phyloP scores from a whole-genome alignment of 768 basidiomycete genomes.

The Rhizopogon rudus region DNA sequence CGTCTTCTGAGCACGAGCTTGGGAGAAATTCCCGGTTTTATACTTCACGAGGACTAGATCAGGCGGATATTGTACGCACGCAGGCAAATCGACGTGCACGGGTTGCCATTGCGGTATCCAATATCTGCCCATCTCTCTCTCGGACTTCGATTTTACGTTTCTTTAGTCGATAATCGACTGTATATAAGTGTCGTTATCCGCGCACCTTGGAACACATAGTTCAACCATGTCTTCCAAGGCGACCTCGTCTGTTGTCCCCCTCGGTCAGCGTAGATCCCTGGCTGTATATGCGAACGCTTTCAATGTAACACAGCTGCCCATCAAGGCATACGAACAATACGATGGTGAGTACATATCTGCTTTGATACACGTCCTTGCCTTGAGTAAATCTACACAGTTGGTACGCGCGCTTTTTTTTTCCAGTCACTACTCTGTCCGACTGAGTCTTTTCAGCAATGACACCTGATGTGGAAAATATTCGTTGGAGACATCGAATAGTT shows the following conservation, averaged over 20 bases:
- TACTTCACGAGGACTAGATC: slow-evolving; percentile 1
- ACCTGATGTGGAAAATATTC: slow-evolving; percentile 5
- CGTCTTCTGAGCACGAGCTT: slow-evolving; percentile 2
- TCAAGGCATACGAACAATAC: slow-evolving; percentile 26
- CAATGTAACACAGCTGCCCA: slow-evolving; percentile 25
- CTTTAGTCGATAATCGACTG: too few species aligned
- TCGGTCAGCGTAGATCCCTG: neutral
- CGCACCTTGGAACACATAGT: neutral
- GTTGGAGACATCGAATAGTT: slow-evolving; percentile 25
- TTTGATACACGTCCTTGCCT: neutral
- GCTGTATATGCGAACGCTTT: slow-evolving; percentile 29
- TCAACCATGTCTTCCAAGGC: neutral
- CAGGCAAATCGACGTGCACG: neutral
- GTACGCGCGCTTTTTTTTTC: slow-evolving; percentile 18
- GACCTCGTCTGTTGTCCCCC: neutral
- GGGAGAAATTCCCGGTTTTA: neutral
- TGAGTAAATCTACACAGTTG: slow-evolving; percentile 1
- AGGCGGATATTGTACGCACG: neutral
- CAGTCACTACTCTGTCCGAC: slow-evolving; percentile 8
- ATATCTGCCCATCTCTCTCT: neutral
- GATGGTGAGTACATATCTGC: slow-evolving; percentile 21
- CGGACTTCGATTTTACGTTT: too few species aligned
- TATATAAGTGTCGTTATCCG: neutral
- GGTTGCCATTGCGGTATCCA: neutral
- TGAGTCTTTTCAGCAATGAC: slow-evolving; percentile 13